Conservation (phyloP, 352 stramenopile species). For the Phytopythium sindhum region DNA sequence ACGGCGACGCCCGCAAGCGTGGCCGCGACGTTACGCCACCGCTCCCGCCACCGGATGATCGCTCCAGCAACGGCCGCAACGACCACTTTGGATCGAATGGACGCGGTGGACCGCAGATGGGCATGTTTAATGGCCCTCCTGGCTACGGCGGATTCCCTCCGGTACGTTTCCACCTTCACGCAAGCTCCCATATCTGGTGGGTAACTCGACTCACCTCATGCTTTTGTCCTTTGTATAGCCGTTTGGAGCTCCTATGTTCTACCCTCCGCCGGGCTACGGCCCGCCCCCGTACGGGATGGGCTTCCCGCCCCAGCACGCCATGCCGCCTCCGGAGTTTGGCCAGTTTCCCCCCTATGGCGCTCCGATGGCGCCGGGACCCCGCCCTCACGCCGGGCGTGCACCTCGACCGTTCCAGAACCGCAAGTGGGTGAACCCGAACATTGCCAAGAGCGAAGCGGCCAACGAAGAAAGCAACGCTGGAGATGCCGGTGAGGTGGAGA, state of each 20-base stretch:
- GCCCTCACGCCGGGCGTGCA: slow-evolving; percentile 26
- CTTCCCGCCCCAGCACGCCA: slow-evolving; percentile 50
- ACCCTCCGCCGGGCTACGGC: slow-evolving; percentile 54
- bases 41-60: slow-evolving; percentile 25
- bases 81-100: slow-evolving; percentile 18
- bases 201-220: slow-evolving; percentile 2
- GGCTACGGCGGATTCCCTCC: slow-evolving; percentile 58
- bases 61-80: slow-evolving; percentile 20
- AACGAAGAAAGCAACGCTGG: slow-evolving; percentile 15
- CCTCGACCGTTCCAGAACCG: slow-evolving; percentile 73
- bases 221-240: slow-evolving; percentile 27
- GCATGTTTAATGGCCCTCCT: slow-evolving; percentile 54
- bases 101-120: slow-evolving; percentile 34
- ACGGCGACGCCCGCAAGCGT: slow-evolving; percentile 8
- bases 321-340: slow-evolving; percentile 31
- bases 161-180: slow-evolving; percentile 28
- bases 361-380: not conserved
- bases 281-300: slow-evolving; percentile 79
- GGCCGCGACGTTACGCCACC: slow-evolving; percentile 19
- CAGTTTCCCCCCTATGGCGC: slow-evolving; percentile 16
- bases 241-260: slow-evolving; percentile 73
- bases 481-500: slow-evolving; percentile 3
- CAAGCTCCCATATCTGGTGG: not conserved
- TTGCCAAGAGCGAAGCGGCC: slow-evolving; percentile 45
- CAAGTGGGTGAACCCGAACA: slow-evolving; percentile 84